These are phyloP conservation scores for Aplosporella prunicola DNA, from an alignment of 2,329 filamentous ascomycete genomes.

Conservation along the genomic window DNA sequence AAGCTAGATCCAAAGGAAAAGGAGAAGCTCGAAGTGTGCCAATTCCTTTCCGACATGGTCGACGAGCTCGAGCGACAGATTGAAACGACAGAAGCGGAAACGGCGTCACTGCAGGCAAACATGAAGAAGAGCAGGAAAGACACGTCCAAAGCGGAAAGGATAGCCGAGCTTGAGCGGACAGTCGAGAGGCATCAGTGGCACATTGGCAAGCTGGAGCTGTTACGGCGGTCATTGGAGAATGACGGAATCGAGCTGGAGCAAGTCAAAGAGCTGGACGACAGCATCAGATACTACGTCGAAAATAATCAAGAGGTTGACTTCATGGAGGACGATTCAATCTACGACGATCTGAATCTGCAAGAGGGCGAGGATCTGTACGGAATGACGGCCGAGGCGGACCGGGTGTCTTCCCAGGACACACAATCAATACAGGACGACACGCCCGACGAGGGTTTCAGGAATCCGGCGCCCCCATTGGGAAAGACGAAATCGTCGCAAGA, in stretches of 20 bases:
- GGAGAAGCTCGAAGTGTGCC: constrained; percentile 78
- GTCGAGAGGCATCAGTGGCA: constrained; percentile 97
- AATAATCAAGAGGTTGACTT: constrained; percentile 84
- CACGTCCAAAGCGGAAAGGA: constrained; percentile 69
- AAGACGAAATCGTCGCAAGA: constrained; percentile 53
- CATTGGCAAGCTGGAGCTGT: constrained; percentile 80
- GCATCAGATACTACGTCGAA: constrained; percentile 89
- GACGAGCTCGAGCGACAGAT: constrained; percentile 92
- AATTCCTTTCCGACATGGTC: constrained; percentile 79
- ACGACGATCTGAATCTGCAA: constrained; percentile 85
- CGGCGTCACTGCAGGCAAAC: constrained; percentile 73
- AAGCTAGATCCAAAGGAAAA: constrained; percentile 97
- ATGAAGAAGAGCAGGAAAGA: constrained; percentile 96
- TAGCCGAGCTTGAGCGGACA: constrained; percentile 73
- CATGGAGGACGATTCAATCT: constrained; percentile 88
- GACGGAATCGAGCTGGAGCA: constrained; percentile 80
- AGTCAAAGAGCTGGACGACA: constrained; percentile 81
- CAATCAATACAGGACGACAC: constrained; percentile 84
- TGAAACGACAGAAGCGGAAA: constrained; percentile 83
- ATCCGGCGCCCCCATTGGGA: constrained; percentile 36
- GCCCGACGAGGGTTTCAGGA: constrained; percentile 48
- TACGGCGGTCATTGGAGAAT: constrained; percentile 85
- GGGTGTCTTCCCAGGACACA: constrained; percentile 87
- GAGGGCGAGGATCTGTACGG: constrained; percentile 87
- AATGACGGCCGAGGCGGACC: constrained; percentile 70